These are phyloP conservation scores for Solanum hybrid DNA, from an alignment of 305 asterid genomes.

Conservation along the genomic window DNA sequence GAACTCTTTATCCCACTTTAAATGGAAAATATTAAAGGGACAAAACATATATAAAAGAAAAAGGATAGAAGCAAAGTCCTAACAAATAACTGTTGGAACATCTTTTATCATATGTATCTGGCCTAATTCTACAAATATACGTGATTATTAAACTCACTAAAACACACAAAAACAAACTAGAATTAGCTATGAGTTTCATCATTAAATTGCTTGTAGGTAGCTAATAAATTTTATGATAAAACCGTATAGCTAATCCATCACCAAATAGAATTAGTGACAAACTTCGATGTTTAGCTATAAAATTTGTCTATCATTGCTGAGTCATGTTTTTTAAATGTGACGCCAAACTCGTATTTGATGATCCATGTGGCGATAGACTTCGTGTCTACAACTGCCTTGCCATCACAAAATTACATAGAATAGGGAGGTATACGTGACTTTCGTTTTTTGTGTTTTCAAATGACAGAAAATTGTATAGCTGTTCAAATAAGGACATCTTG, in stretches of 20 bases:
- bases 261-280: background rate
- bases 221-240: background rate
- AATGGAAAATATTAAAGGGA: background rate
- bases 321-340: background rate
- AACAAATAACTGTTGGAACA: background rate
- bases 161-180: background rate
- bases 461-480: background rate
- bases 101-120: background rate
- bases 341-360: background rate
- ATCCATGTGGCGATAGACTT: background rate
- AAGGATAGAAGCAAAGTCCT: background rate
- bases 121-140: background rate
- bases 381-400: background rate
- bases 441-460: background rate
- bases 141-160: background rate
- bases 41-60: background rate
- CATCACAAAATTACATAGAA: background rate
- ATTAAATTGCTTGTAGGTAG: background rate
- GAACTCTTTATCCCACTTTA: background rate
- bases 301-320: background rate
- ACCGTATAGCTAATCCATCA: background rate
- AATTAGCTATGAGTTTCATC: background rate
- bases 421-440: too few species aligned
- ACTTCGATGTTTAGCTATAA: background rate
- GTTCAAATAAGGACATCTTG: background rate